A percentile compares a stretch with the other conserved stretches of the same genome.
These are phyloP conservation scores for Rusavskia elegans DNA, from an alignment of 495 filamentous ascomycete genomes.

Conservation along the genomic window DNA sequence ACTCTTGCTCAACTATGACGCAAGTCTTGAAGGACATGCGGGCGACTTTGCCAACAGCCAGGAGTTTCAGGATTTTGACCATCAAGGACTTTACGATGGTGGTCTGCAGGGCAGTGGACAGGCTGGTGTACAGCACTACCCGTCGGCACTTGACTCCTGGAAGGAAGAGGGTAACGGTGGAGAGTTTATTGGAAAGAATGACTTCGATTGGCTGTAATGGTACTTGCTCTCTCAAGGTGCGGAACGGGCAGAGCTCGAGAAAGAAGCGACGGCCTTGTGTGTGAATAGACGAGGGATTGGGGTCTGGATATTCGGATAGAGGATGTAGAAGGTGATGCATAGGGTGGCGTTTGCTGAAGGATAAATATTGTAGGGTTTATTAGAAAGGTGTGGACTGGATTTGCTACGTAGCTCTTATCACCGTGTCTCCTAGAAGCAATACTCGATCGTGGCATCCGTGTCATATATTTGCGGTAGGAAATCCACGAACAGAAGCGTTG, in stretches of 20 bases:
- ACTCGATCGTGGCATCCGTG: too few relatives aligned
- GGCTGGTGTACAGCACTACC: not conserved
- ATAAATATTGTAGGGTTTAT: not conserved
- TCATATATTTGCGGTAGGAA: too few relatives aligned
- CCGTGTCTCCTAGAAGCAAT: too few relatives aligned
- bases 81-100: constrained; percentile 1
- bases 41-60: constrained; percentile 21
- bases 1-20: constrained; percentile 13
- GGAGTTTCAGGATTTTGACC: constrained; percentile 11
- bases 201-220: constrained; percentile 8
- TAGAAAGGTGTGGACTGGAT: not conserved
- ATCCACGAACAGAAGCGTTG: too few relatives aligned
- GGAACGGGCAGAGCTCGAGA: not conserved
- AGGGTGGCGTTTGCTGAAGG: not conserved
- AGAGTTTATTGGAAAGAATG: not conserved
- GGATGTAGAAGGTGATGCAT: not conserved
- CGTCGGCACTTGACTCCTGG: not conserved
- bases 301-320: not conserved
- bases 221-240: not conserved
- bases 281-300: not conserved
- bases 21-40: not conserved
- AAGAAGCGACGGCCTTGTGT: not conserved
- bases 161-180: constrained; percentile 1
- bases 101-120: not conserved
- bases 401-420: not conserved